These are phyloP conservation scores for Helianthus tuberosus DNA, from an alignment of 129 eudicot species.

Conservation along the genomic window DNA sequence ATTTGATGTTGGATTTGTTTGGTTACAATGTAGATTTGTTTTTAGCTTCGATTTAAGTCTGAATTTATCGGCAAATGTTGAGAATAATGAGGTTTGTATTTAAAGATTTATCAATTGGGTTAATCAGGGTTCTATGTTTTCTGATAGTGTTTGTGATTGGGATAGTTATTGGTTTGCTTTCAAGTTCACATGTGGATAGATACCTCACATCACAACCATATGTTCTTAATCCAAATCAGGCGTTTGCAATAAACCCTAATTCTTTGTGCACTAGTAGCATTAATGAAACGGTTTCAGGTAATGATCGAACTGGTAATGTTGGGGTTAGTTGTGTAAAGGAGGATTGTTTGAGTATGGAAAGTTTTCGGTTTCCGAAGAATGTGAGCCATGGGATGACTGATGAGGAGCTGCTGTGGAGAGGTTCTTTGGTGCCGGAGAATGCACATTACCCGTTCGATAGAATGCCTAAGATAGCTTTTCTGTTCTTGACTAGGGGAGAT, in stretches of 20 bases:
- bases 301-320: conserved; percentile 17
- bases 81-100: conserved; percentile 36
- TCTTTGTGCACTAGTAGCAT: not conserved
- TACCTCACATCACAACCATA: conserved; percentile 47
- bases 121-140: conserved; percentile 42
- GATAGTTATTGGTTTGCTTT: conserved; percentile 61
- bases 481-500: conserved; percentile 77
- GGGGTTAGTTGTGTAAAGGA: too few relatives aligned
- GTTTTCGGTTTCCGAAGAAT: conserved; percentile 52
- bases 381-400: conserved; percentile 63
- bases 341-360: conserved; percentile 60
- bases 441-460: conserved; percentile 61
- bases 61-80: not conserved
- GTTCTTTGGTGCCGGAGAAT: conserved; percentile 73
- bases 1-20: conserved; percentile 12
- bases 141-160: conserved; percentile 72
- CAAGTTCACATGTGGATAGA: conserved; percentile 69
- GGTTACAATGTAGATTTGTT: not conserved
- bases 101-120: conserved; percentile 56
- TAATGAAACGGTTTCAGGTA: not conserved
- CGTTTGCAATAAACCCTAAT: conserved; percentile 14
- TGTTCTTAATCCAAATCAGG: conserved; percentile 27
- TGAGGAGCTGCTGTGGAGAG: conserved; percentile 86
- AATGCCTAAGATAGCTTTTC: conserved; percentile 88
- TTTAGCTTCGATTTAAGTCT: too few relatives aligned